Base-by-base conservation (phyloP, 306 rosid genomes). In the Ochetophila trinervis region DNA sequence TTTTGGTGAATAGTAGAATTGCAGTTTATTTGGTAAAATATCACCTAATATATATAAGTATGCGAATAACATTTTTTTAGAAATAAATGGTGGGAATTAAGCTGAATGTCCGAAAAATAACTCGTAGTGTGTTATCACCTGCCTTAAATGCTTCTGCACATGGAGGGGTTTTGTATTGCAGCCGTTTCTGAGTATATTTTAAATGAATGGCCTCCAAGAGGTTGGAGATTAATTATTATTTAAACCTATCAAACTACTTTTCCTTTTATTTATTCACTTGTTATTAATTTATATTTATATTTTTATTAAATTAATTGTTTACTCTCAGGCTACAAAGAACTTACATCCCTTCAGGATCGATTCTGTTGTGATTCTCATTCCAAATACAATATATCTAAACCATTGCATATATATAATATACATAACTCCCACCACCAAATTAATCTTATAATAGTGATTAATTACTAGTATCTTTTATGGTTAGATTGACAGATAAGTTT, bases 71-170 rank as follows among this genome's bases (percentile, higher is more conserved):
- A 3, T 35, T 7, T 36, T 7, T 36, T 7, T 36, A 71, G 63
- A 64, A 61, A 34, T 48, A 59, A 61, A 14, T 64, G 52, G 36
- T 56, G 62, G 49, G 69, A 71, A 60, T 53, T 71, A 60, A 4
- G 58, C 74, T 42, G 63, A 64, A 68, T 48, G 74, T 62, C 60
- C 47, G n/a, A 30, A 15, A 60, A 53, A 62, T 27, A 50, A 53
- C 44, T 30, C 71, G 44, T 21, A 23, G 45, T 51, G 76, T 40
- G 49, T 65, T 37, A 23, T 73, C 68, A 68, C 83, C 80, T 70
- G 80, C 78, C 76, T 72, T 75, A 77, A 85, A 80, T 79, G 82
- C 78, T 69, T 32, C 24, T 74, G 88, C 96, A 89, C 96, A 86
- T 89, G 96, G 96, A 68, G 88, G 85, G 88, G 84, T 78, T 84